Percentiles rank a stretch among this genome's conserved stretches.
Evolutionary conservation across 139 green algal genomes (phyloP).

Genomic region (Haematococcus lacustris): DNA sequence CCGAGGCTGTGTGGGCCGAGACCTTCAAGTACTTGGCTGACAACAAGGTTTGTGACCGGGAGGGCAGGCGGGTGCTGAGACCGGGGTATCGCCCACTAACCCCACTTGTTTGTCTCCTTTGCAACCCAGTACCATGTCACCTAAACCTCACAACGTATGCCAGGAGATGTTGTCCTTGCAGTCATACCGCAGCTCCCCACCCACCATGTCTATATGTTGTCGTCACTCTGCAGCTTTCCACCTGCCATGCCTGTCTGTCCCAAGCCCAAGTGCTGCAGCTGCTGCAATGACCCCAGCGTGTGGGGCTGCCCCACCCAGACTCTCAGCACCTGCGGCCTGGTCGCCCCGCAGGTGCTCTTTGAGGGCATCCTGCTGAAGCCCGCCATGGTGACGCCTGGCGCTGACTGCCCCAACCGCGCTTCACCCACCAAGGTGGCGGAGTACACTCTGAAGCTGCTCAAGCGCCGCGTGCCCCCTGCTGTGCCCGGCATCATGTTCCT

Average conservation of each 20-base stretch:
- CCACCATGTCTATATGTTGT: too few species aligned
- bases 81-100: background rate
- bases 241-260: too few species aligned
- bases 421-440: constrained; percentile 80
- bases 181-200: too few species aligned
- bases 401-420: constrained; percentile 70
- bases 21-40: constrained; percentile 93
- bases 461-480: constrained; percentile 90
- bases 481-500: constrained; percentile 99
- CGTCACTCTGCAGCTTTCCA: too few species aligned
- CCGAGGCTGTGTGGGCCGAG: constrained; percentile 84
- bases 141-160: too few species aligned
- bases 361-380: constrained; percentile 99
- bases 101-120: background rate
- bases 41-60: constrained; percentile 56
- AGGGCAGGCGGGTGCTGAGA: background rate
- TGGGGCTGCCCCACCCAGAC: too few species aligned
- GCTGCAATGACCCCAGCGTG: too few species aligned
- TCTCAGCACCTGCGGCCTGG: too few species aligned
- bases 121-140: too few species aligned
- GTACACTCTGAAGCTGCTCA: constrained; percentile 93
- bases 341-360: constrained; percentile 90
- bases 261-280: too few species aligned
- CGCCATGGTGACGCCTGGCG: constrained; percentile 97
- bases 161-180: too few species aligned